phyloP scores from a whole-genome alignment of 2,329 filamentous ascomycete species.

The Coniella vitis region DNA sequence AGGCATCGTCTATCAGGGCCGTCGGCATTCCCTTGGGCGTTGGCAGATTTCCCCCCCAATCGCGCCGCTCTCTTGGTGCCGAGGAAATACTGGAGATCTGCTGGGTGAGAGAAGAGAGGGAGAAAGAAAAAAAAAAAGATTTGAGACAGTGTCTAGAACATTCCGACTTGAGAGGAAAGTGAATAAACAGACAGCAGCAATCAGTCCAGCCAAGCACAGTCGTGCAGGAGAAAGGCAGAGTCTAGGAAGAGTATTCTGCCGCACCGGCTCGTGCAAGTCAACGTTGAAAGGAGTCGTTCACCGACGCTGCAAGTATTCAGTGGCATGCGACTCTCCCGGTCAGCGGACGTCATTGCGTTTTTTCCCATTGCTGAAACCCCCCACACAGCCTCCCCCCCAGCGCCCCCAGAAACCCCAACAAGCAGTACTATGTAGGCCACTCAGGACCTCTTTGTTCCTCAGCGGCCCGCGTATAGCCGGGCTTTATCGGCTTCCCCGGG shows the following conservation, averaged over 20 bases:
- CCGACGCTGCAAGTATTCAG: neutral
- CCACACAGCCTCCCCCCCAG: neutral
- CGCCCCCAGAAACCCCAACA: neutral
- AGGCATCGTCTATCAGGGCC: slow-evolving; percentile 49
- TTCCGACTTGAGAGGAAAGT: no score
- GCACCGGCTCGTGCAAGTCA: neutral
- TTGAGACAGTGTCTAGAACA: no score
- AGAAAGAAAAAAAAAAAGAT: neutral
- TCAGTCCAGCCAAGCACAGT: neutral
- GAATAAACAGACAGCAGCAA: no score
- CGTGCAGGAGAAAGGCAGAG: no score
- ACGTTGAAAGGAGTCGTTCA: no score
- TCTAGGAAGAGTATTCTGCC: no score
- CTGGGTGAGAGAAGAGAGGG: neutral
- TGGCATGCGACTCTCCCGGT: neutral
- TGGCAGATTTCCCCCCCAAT: neutral
- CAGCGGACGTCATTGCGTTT: slow-evolving; percentile 10
- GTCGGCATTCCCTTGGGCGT: slow-evolving; percentile 43
- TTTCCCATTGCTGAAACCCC: neutral
- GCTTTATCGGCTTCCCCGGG: neutral
- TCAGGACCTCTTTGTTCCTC: slow-evolving; percentile 11
- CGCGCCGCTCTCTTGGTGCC: slow-evolving; percentile 7
- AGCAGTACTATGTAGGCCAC: neutral
- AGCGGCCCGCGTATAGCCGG: slow-evolving; percentile 10
- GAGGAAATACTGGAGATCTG: neutral